Conservation (phyloP, 169 alveolate genomes). For the Cryptosporidium baileyi region DNA sequence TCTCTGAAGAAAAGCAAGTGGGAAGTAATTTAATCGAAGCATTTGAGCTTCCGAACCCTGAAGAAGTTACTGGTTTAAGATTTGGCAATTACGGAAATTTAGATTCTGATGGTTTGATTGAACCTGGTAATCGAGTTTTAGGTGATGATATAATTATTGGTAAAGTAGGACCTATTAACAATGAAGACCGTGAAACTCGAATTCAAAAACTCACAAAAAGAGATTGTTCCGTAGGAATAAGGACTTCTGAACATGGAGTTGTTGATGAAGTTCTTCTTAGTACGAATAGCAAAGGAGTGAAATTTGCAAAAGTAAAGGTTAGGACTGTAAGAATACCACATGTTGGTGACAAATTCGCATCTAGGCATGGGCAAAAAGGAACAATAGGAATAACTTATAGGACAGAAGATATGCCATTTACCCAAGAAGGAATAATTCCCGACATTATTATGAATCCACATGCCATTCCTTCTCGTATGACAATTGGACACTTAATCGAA, state of each 20-base stretch:
- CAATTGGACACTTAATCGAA: constrained; percentile 99
- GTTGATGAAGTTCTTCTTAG: constrained; percentile 96
- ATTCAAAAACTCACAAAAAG: constrained; percentile 76
- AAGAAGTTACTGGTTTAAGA: constrained; percentile 83
- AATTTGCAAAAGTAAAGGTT: constrained; percentile 95
- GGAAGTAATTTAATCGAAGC: constrained; percentile 90
- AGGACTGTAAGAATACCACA: constrained; percentile 93
- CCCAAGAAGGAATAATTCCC: constrained; percentile 97
- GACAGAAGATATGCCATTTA: constrained; percentile 98
- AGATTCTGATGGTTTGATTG: constrained; percentile 96
- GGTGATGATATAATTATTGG: constrained; percentile 99
- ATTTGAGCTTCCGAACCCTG: constrained; percentile 90
- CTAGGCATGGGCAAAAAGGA: constrained; percentile 99
- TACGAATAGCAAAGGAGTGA: constrained; percentile 93
- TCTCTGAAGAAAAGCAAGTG: constrained; percentile 91
- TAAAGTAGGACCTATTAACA: constrained; percentile 89
- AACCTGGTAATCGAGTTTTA: constrained; percentile 96
- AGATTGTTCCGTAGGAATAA: constrained; percentile 92
- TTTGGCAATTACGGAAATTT: constrained; percentile 95
- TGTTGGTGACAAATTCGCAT: constrained; percentile 99
- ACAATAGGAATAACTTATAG: constrained; percentile 99
- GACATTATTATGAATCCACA: constrained; percentile 99
- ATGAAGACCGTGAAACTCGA: constrained; percentile 79
- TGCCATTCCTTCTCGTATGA: constrained; percentile 99
- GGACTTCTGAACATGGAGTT: constrained; percentile 95